Evolutionary conservation across 192 early-diverging fungal species (phyloP).

Genomic region (Nowakowskiella sp.): DNA sequence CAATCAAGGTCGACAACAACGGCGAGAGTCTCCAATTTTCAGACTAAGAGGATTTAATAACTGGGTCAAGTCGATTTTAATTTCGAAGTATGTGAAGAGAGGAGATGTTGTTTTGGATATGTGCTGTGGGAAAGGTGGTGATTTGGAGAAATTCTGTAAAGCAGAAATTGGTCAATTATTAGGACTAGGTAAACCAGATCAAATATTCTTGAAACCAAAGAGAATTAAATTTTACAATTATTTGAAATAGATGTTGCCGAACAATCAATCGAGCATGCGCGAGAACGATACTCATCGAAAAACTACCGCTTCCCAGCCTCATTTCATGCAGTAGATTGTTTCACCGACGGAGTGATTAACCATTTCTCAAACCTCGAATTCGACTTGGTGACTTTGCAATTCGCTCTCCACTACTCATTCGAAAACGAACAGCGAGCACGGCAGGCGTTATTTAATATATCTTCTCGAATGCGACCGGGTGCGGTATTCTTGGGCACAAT

Average conservation of each 20-base stretch:
- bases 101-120: slow-evolving; percentile 71
- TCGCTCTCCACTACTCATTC: slow-evolving; percentile 95
- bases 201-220: slow-evolving; percentile 3
- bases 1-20: slow-evolving; percentile 62
- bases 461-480: slow-evolving; percentile 54
- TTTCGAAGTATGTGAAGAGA: slow-evolving; percentile 50
- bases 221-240: not conserved
- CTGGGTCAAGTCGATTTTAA: slow-evolving; percentile 90
- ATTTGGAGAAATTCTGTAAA: slow-evolving; percentile 70
- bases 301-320: slow-evolving; percentile 56
- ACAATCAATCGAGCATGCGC: slow-evolving; percentile 76
- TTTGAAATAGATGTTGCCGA: slow-evolving; percentile 69
- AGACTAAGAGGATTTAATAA: slow-evolving; percentile 90
- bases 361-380: slow-evolving; percentile 35
- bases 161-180: slow-evolving; percentile 66
- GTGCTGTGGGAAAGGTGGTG: slow-evolving; percentile 93
- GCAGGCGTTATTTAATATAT: slow-evolving; percentile 74
- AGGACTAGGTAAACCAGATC: slow-evolving; percentile 53
- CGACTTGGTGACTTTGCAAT: slow-evolving; percentile 91
- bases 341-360: slow-evolving; percentile 25
- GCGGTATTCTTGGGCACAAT: slow-evolving; percentile 89
- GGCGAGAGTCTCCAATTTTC: slow-evolving; percentile 77
- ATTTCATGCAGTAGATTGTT: slow-evolving; percentile 86
- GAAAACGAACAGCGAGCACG: slow-evolving; percentile 73
- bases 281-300: slow-evolving; percentile 53